Conservation (phyloP, 2,329 filamentous ascomycete genomes). For the Aureobasidium sp. region DNA sequence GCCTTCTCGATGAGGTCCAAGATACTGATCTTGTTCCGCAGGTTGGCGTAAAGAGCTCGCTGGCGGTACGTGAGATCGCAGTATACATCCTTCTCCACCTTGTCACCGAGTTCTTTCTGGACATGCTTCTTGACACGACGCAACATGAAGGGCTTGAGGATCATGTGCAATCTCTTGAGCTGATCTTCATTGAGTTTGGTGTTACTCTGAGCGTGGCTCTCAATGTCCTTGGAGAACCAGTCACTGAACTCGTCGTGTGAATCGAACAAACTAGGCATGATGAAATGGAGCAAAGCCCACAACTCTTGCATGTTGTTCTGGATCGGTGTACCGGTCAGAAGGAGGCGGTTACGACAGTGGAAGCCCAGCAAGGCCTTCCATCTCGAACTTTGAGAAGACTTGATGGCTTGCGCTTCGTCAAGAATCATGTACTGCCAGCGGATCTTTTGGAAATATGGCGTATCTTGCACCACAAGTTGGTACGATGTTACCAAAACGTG, state of each 20-base stretch:
- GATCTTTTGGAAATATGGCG: slow-evolving; percentile 98
- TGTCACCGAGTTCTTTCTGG: slow-evolving; percentile 96
- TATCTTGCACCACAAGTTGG: slow-evolving; percentile 91
- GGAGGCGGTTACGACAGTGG: slow-evolving; percentile 86
- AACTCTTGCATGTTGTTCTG: slow-evolving; percentile 99
- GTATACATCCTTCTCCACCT: slow-evolving; percentile 94
- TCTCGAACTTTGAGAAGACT: slow-evolving; percentile 89
- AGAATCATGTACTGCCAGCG: slow-evolving; percentile 99
- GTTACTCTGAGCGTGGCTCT: slow-evolving; percentile 96
- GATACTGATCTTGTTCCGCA: slow-evolving; percentile 95
- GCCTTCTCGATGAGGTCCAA: slow-evolving; percentile 98
- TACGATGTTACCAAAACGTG: slow-evolving; percentile 96
- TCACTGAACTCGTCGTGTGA: slow-evolving; percentile 89
- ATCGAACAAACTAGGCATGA: slow-evolving; percentile 98
- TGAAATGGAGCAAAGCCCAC: slow-evolving; percentile 96
- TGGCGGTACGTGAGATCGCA: slow-evolving; percentile 96
- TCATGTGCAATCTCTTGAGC: slow-evolving; percentile 94
- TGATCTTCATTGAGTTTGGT: slow-evolving; percentile 99
- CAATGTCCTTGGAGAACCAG: slow-evolving; percentile 93
- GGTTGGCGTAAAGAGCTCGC: slow-evolving; percentile 81
- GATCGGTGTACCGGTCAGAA: slow-evolving; percentile 93
- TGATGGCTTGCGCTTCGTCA: slow-evolving; percentile 97
- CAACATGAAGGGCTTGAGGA: slow-evolving; percentile 98
- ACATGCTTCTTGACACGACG: slow-evolving; percentile 99
- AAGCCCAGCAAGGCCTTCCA: slow-evolving; percentile 95